Evolutionary conservation across 2,329 filamentous ascomycete species (phyloP).

Genomic region (Cytospora chrysosperma): DNA sequence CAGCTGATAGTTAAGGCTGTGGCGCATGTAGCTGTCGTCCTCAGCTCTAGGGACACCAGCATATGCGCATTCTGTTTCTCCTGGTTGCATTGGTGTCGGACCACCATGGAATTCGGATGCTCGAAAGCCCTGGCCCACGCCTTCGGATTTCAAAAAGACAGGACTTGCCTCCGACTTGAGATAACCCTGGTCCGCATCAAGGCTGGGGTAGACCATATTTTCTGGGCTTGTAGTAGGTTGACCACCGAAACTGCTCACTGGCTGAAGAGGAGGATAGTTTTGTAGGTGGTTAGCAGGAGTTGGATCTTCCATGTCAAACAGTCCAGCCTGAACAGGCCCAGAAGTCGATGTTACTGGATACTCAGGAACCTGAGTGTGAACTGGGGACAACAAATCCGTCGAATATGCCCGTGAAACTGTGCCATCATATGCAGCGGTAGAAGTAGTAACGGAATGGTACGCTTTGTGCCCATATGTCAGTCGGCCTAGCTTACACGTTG

Average conservation of each 20-base stretch:
- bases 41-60: neutral
- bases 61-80: neutral
- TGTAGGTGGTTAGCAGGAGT: conserved; percentile 22
- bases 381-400: conserved; percentile 14
- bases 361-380: neutral
- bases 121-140: conserved; percentile 23
- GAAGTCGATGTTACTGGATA: conserved; percentile 16
- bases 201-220: conserved; percentile 41
- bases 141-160: conserved; percentile 30
- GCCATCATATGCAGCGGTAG: conserved; percentile 8
- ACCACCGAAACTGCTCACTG: conserved; percentile 4
- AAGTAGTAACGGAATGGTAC: conserved; percentile 10
- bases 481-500: neutral
- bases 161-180: conserved; percentile 27
- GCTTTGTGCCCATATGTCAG: conserved; percentile 10
- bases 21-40: neutral
- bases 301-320: conserved; percentile 12
- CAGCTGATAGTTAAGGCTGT: conserved; percentile 2
- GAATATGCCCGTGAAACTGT: conserved; percentile 10
- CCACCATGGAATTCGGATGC: neutral
- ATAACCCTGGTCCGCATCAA: conserved; percentile 29
- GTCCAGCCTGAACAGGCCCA: conserved; percentile 16
- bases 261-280: conserved; percentile 20
- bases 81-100: neutral
- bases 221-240: conserved; percentile 34